Conservation (phyloP, 2,329 filamentous ascomycete species). For the Emydomyces testavorans region DNA sequence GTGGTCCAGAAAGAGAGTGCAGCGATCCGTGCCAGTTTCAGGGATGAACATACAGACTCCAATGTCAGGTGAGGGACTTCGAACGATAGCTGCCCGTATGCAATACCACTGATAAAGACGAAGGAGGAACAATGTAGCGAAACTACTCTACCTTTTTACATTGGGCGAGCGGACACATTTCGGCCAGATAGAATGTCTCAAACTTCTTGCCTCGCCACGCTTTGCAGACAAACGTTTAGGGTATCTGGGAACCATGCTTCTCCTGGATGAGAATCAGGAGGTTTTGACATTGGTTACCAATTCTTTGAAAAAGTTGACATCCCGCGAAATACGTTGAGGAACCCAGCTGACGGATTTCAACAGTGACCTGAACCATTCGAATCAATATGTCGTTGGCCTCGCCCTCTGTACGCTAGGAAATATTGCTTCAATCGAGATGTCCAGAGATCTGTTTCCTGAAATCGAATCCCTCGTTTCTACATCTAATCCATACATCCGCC, state of each 20-base stretch:
- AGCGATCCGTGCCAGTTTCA: constrained; percentile 90
- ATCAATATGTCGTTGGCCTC: constrained; percentile 95
- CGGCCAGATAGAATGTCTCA: constrained; percentile 97
- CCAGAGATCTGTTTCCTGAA: constrained; percentile 89
- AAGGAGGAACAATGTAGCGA: constrained; percentile 97
- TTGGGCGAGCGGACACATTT: constrained; percentile 96
- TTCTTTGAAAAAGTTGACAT: constrained; percentile 82
- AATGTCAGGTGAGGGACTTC: constrained; percentile 61
- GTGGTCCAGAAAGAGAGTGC: constrained; percentile 99
- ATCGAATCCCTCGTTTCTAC: constrained; percentile 86
- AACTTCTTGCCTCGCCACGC: constrained; percentile 87
- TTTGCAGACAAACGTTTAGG: constrained; percentile 96
- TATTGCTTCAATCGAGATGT: constrained; percentile 97
- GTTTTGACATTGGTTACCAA: constrained; percentile 95
- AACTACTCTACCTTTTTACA: constrained; percentile 95
- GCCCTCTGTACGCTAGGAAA: constrained; percentile 94
- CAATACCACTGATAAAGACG: constrained; percentile 8
- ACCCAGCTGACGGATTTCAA: not conserved
- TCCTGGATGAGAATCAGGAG: constrained; percentile 97
- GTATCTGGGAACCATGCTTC: constrained; percentile 87
- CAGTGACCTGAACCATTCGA: constrained; percentile 91
- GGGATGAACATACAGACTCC: constrained; percentile 89
- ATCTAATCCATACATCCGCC: constrained; percentile 93
- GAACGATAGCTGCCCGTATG: not conserved
- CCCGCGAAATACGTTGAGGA: not conserved